Base-by-base conservation (phyloP, 306 rosid genomes). In the Acacia melanoxylon region DNA sequence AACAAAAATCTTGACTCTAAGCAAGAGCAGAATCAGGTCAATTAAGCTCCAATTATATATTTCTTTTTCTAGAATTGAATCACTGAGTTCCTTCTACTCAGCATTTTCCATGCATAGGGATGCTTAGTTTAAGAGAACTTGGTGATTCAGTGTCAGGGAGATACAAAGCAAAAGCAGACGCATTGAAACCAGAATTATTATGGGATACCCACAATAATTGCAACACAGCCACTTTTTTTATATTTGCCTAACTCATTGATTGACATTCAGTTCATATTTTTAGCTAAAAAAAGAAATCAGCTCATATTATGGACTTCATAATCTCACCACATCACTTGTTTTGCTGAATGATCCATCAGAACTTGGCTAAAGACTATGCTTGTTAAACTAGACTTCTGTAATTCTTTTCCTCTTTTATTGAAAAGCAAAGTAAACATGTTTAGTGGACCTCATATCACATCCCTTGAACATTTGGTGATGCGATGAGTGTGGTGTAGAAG, bases 221-320 rank as follows among this genome's bases (percentile, higher is more conserved):
- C 58, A 51, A 45, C 46, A 42, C 56, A 42, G 17, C 29, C 27
- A 15, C 63, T 37, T 70, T 59, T 84, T 75, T 41, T 16, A 24
- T 35, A 65, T 72, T 71, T 20, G 31, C 58, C 68, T 45, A 42
- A 19, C 51, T 61, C 70, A 56, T 48, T 5, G 12, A 68, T 70
- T 75, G 54, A 72, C 68, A 80, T 37, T 51, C 61, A 74, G 37
- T 29, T 79, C 72, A 72, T 29, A 56, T 11, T 54, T 62, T 27
- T 27, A 62, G 7, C 68, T 27, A 62, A 27, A 25, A 25, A 27
- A 19, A 27, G 17, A 62, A 62, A 25, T 49, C 49, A 74, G 42
- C 31, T 56, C 77, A 63, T 41, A 33, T 33, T 54, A 29, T 22
- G 31, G 58, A 45, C 31, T 35, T 80, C 19, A 20, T 63, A 44